These are phyloP conservation scores for Chimonanthus praecox DNA, from an alignment of 164 flowering plant species.

Conservation along the genomic window DNA sequence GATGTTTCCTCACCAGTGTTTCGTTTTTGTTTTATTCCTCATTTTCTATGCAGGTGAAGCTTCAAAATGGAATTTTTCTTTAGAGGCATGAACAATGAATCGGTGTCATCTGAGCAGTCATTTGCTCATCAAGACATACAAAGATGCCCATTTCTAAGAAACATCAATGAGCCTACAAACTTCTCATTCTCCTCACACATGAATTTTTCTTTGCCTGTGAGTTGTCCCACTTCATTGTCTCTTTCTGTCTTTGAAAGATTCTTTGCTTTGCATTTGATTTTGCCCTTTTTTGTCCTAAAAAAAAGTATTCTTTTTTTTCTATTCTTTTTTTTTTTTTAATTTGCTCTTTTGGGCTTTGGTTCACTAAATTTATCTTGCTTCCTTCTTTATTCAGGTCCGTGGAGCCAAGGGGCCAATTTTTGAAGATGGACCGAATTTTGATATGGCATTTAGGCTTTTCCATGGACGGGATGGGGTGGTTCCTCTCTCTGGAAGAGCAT, in stretches of 20 bases:
- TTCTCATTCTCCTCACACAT: constrained; percentile 47
- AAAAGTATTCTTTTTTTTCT: background rate
- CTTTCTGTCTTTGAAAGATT: background rate
- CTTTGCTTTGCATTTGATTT: background rate
- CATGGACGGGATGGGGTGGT: constrained; percentile 84
- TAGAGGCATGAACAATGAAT: constrained; percentile 12
- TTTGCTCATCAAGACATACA: constrained; percentile 39
- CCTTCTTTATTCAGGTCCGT: constrained; percentile 21
- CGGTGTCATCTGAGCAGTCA: constrained; percentile 21
- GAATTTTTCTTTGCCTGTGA: constrained; percentile 40
- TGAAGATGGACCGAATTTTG: constrained; percentile 80
- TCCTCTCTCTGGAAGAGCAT: constrained; percentile 48
- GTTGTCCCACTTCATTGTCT: constrained; percentile 9
- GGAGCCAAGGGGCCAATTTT: constrained; percentile 80
- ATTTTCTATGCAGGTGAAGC: background rate
- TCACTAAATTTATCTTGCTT: background rate
- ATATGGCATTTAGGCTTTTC: constrained; percentile 59
- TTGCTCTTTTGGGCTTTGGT: background rate
- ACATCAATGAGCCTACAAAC: constrained; percentile 67
- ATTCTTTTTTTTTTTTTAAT: background rate
- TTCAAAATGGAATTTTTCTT: constrained; percentile 30
- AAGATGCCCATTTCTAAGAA: constrained; percentile 73
- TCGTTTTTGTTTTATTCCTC: background rate
- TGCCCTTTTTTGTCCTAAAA: background rate
- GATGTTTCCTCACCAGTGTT: background rate